phyloP scores from a whole-genome alignment of 768 basidiomycete species.

The Suillus clintonianus region DNA sequence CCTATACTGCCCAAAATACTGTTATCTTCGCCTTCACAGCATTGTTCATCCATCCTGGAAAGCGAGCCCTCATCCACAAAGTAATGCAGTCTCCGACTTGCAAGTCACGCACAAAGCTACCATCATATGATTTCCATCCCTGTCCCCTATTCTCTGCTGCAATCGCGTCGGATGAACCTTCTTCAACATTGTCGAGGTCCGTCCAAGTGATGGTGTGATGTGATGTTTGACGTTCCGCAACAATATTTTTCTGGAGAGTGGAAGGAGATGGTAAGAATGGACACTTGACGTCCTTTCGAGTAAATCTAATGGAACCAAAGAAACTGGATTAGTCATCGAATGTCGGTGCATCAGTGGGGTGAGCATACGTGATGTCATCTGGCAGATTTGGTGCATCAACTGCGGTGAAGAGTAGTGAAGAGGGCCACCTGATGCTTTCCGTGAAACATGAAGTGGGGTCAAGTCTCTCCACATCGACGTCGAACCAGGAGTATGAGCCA shows the following conservation, averaged over 20 bases:
- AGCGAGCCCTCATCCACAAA: constrained; percentile 11
- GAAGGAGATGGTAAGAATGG: background rate
- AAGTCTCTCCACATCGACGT: background rate
- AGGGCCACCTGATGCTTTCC: background rate
- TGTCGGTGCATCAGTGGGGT: background rate
- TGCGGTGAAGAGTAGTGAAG: background rate
- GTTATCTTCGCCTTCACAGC: background rate
- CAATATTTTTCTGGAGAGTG: constrained; percentile 6
- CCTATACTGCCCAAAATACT: background rate
- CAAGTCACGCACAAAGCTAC: constrained; percentile 3
- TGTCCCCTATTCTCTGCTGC: background rate
- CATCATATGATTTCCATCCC: constrained; percentile 9
- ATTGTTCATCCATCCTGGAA: background rate
- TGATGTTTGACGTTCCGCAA: background rate
- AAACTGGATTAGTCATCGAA: background rate
- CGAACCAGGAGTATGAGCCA: constrained; percentile 3
- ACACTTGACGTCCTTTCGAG: background rate
- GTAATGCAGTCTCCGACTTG: constrained; percentile 7
- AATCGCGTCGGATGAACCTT: constrained; percentile 3
- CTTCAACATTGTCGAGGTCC: constrained; percentile 1
- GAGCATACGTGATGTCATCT: background rate
- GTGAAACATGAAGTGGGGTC: background rate
- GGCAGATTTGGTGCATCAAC: background rate
- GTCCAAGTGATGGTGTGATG: constrained; percentile 5
- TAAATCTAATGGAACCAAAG: background rate